These are phyloP conservation scores for Exserohilum rostratum DNA, from an alignment of 2,329 filamentous ascomycete species.

Conservation along the genomic window DNA sequence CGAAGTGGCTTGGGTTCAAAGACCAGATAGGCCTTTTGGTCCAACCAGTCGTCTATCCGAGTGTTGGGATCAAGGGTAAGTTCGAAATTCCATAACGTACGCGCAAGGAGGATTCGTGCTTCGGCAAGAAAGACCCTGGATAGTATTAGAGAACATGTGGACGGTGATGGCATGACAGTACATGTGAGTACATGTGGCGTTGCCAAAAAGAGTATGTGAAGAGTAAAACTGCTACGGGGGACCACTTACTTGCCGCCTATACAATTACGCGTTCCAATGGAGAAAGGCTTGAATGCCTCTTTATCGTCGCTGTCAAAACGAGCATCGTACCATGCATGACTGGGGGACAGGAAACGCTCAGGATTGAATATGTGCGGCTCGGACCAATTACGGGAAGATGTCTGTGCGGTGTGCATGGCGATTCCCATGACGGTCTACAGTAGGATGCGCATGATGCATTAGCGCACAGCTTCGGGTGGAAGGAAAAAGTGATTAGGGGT, in stretches of 20 bases:
- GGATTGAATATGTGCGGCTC: slow-evolving; percentile 6
- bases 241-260: slow-evolving; percentile 10
- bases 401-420: slow-evolving; percentile 3
- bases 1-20: slow-evolving; percentile 2
- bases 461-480: background rate
- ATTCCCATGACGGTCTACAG: background rate
- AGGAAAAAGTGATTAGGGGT: background rate
- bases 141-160: background rate
- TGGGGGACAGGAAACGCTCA: slow-evolving; percentile 1
- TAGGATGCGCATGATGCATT: background rate
- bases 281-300: slow-evolving; percentile 12
- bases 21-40: slow-evolving; percentile 6
- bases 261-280: slow-evolving; percentile 10
- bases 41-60: background rate
- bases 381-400: slow-evolving; percentile 7
- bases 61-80: background rate
- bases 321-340: background rate
- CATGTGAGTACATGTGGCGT: background rate
- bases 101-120: background rate
- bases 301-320: slow-evolving; percentile 8
- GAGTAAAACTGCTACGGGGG: background rate
- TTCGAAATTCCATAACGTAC: slow-evolving; percentile 2
- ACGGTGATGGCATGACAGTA: background rate
- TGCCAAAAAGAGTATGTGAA: too few species aligned
- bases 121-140: slow-evolving; percentile 3